Conservation (phyloP, 2,329 filamentous ascomycete genomes). For the Cercospora sp. region DNA sequence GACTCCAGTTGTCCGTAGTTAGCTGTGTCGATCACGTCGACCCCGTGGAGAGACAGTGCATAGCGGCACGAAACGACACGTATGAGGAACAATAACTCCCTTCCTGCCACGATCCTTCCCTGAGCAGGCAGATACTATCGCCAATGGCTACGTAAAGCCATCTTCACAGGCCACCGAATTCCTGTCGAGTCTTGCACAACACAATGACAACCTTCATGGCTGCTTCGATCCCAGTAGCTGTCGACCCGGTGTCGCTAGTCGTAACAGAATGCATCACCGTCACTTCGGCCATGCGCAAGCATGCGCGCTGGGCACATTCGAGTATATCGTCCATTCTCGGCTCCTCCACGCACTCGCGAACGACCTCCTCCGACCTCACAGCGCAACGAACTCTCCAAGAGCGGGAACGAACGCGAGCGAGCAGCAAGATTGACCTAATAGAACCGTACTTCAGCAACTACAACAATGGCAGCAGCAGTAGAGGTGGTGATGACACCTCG, state of each 20-base stretch:
- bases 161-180: not conserved
- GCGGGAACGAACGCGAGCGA: constrained; percentile 35
- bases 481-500: constrained; percentile 55
- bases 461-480: constrained; percentile 2
- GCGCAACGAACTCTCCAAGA: constrained; percentile 32
- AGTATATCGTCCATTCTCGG: constrained; percentile 95
- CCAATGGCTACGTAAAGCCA: not conserved
- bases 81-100: not conserved
- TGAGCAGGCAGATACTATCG: not conserved
- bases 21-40: constrained; percentile 1
- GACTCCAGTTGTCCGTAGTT: not conserved
- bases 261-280: constrained; percentile 99
- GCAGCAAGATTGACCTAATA: constrained; percentile 38
- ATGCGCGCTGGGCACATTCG: constrained; percentile 92
- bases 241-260: constrained; percentile 60
- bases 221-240: constrained; percentile 37
- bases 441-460: constrained; percentile 21
- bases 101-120: not conserved
- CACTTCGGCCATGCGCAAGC: constrained; percentile 96
- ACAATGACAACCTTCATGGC: constrained; percentile 17
- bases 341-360: constrained; percentile 16
- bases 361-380: constrained; percentile 19
- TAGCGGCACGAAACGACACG: not conserved
- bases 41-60: constrained; percentile 4
- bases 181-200: not conserved